Evolutionary conservation across 1,139 yeast species (phyloP), one percentile per base, ranked within the genome.

Genomic region (Pneumocystis wakefieldiae): DNA sequence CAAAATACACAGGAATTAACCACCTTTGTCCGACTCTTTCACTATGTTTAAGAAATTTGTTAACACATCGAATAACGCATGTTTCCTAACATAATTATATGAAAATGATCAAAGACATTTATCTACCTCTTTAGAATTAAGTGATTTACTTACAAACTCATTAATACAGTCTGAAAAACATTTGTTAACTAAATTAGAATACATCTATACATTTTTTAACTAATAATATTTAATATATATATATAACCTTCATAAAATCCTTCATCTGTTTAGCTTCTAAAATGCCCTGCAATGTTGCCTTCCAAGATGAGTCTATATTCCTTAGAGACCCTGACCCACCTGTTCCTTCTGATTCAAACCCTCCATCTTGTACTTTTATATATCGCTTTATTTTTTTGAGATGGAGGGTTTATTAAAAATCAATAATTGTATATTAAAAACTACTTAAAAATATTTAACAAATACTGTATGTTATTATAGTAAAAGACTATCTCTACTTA

Each of bases 11-110:
- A 10, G 1, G 3, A 24, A 24, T 8, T 10, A 48, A 12, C 3
- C 7, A 24, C 55, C 98, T 85, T 76, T 88, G 95, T 62, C 98
- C 98, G 65, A 94, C 96, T 76, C 98, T 86, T 79, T 92, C 98
- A 76, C 94, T 85, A 80, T 92, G 97, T 77, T 92, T 92, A 79
- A 94, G 83, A 82, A 94, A 94, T 81, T 92, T 92, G 77, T 92
- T 97, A 59, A 96, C 86, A 76, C 99, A 92, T 77, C 87, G 87
- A 80, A 83, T 80, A 69, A 92, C 83, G 78, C 99, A 92, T 42
- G 83, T 73, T 68, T 83, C 84, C 77, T 87, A 39, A 17, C 12
- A 48, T 48, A 48, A 32, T 48, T 41, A 41, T n/a, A 41, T 17
- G 4, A 48, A 24, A 14, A 24, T 19, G 10, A 29, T 28, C 29